Evolutionary conservation across 2,329 filamentous ascomycete species (phyloP).

Genomic region (Tympanopsis confertula): DNA sequence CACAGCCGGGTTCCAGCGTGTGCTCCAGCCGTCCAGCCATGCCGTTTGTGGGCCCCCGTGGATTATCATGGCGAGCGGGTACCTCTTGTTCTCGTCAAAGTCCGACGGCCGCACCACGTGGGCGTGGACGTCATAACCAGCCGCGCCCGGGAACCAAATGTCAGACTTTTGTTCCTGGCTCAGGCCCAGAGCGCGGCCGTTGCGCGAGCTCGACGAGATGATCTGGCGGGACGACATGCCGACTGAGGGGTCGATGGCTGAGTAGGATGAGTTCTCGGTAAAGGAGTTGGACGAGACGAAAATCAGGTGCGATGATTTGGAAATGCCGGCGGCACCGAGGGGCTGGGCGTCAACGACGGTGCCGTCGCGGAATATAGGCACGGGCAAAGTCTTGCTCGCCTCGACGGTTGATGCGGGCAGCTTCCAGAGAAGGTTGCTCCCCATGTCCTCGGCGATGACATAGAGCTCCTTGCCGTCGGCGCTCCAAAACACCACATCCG

Average conservation of each 20-base stretch:
- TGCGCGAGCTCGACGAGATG: constrained; percentile 53
- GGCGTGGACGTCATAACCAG: constrained; percentile 54
- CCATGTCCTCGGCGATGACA: constrained; percentile 63
- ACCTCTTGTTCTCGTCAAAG: constrained; percentile 61
- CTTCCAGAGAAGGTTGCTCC: constrained; percentile 47
- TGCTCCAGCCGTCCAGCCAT: constrained; percentile 68
- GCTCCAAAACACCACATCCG: constrained; percentile 45
- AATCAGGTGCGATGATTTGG: too few relatives aligned
- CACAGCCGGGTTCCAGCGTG: constrained; percentile 74
- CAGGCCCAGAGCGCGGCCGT: constrained; percentile 57
- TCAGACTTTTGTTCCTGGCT: constrained; percentile 51
- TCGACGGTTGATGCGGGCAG: constrained; percentile 41
- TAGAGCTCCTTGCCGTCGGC: constrained; percentile 51
- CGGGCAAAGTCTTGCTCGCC: constrained; percentile 32
- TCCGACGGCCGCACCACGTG: constrained; percentile 56
- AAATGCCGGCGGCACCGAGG: constrained; percentile 31
- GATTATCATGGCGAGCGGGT: constrained; percentile 68
- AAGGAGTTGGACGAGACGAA: constrained; percentile 59
- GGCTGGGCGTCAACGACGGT: constrained; percentile 39
- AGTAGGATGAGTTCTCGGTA: constrained; percentile 62
- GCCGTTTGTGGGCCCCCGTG: constrained; percentile 75
- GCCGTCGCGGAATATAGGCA: constrained; percentile 36
- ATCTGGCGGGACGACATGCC: constrained; percentile 28
- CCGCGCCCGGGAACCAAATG: constrained; percentile 58
- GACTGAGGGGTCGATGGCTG: constrained; percentile 29